Base-by-base conservation (phyloP, 2,329 filamentous ascomycete genomes). In the Colletotrichum magnum region DNA sequence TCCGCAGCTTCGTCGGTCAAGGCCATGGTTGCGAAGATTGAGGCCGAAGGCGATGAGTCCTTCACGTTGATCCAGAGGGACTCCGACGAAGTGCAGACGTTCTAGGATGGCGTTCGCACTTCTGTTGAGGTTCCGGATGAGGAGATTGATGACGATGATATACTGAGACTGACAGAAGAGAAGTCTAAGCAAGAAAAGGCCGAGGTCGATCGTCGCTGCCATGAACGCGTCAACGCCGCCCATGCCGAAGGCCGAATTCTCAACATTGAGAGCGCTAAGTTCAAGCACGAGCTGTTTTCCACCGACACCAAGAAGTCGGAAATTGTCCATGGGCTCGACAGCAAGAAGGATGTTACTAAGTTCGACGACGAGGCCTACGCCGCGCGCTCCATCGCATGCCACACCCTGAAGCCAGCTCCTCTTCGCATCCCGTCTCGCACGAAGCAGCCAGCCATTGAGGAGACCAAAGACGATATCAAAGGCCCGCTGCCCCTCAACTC, bases 81-180 rank as follows among this genome's bases (percentile, higher is more conserved):
- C 28, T 69, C 74, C 12, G 63, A 68, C 24, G 77, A 78, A n/a
- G 75, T 76, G n/a, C 47, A 63, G 28, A 71, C 75, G 60, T 79
- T 79, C 58, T 80, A 77, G 79, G 65, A 72, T 10, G 70, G 75
- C 69, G 76, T 80, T 21, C 74, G 79, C 21, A 64, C 65, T 7
- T 70, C 72, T 36, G 74, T 80, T 9, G 73, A 75, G 60, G 74
- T 79, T 39, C 72, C 76, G 15, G 77, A 80, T 32, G 74, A 78
- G 3, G 78, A 79, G 21, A 24, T 78, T 1, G 66, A 63, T 1
- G 63, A 61, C 16, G 7, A 12, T 3, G 67, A 69, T 12, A 10
- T 52, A n/a, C 26, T 26, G 3, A 69, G 45, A 43, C 52, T 13
- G 5, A 10, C 36, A 5, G 61, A 69, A 36, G 36, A 28, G 6